A percentile compares a stretch with the other conserved stretches of the same genome.
These are phyloP conservation scores for Cryoendolithus antarcticus DNA, from an alignment of 2,329 filamentous ascomycete species.

Conservation along the genomic window DNA sequence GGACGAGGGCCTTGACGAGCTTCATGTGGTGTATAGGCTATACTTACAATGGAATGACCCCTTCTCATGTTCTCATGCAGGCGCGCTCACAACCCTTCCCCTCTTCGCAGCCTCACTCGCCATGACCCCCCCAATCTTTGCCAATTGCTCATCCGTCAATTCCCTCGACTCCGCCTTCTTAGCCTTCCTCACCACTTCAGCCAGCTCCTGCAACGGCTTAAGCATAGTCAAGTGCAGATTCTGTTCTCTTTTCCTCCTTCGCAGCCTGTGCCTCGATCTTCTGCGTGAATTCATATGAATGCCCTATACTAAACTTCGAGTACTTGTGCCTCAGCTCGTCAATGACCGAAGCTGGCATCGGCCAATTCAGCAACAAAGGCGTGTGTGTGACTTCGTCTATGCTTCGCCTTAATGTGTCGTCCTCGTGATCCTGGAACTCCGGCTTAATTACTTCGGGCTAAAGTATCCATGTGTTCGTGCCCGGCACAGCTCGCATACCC, in stretches of 20 bases:
- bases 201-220: slow-evolving; percentile 35
- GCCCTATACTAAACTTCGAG: slow-evolving; percentile 67
- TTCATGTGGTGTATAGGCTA: no score
- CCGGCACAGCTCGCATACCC: slow-evolving; percentile 45
- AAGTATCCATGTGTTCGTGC: slow-evolving; percentile 60
- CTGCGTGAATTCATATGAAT: slow-evolving; percentile 61
- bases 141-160: slow-evolving; percentile 26
- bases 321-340: slow-evolving; percentile 79
- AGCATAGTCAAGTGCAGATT: slow-evolving; percentile 28
- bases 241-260: slow-evolving; percentile 31
- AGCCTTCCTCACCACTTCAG: slow-evolving; percentile 26
- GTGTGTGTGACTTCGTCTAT: slow-evolving; percentile 65
- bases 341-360: slow-evolving; percentile 66
- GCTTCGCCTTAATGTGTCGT: slow-evolving; percentile 64
- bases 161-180: slow-evolving; percentile 25
- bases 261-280: slow-evolving; percentile 50
- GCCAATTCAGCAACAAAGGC: slow-evolving; percentile 63
- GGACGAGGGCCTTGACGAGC: no score
- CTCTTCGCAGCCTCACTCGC: slow-evolving; percentile 6
- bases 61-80: no score
- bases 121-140: slow-evolving; percentile 31
- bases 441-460: slow-evolving; percentile 50
- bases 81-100: no score
- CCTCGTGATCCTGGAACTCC: slow-evolving; percentile 41
- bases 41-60: no score